Evolutionary conservation across 2,329 filamentous ascomycete genomes (phyloP), one percentile per base, ranked within the genome.

Genomic region (Colletotrichum paranaense): DNA sequence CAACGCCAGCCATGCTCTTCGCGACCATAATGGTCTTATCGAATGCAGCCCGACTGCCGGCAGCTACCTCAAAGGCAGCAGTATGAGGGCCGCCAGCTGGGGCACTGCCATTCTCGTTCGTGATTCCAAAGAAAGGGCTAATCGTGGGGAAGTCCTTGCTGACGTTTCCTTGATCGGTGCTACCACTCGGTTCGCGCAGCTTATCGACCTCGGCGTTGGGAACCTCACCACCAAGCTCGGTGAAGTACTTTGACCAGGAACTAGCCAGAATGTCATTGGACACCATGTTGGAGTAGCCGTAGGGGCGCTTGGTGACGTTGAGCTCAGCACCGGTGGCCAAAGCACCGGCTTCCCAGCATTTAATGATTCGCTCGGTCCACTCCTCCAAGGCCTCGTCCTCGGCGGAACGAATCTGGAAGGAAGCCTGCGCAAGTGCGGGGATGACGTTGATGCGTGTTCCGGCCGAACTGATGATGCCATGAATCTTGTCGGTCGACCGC

Each of bases 381-480:
- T 74, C 68, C 5, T 79, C 76, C 0, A 77, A 56, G 2, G 77
- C 72, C 5, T 74, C 70, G 11, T 76, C 70, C 76, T 88, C 82
- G 67, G 86, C 82, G 55, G 84, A 88, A 28, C 90, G 90, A 76
- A 91, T 86, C 53, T 87, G 88, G 76, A 83, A 90, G 6, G 91
- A 92, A 77, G 87, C 88, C 53, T 87, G 88, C 24, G 90, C 89
- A 5, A 92, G 91, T 1, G 82, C 80, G 0, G 85, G 82, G 46
- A 86, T 86, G 22, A 86, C 79, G 68, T 86, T 86, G 4, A 83
- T 80, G 22, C 81, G 81, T 22, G 80, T 80, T 1, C 84, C 84
- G 0, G 80, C 82, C 16, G 85, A 79, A 7, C 79, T 78, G 64
- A 89, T 84, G 2, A 88, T 82, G 58, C 85, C 86, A 74, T 89